Base-by-base conservation (phyloP, 305 asterid genomes). In the Fraxinus sp. region DNA sequence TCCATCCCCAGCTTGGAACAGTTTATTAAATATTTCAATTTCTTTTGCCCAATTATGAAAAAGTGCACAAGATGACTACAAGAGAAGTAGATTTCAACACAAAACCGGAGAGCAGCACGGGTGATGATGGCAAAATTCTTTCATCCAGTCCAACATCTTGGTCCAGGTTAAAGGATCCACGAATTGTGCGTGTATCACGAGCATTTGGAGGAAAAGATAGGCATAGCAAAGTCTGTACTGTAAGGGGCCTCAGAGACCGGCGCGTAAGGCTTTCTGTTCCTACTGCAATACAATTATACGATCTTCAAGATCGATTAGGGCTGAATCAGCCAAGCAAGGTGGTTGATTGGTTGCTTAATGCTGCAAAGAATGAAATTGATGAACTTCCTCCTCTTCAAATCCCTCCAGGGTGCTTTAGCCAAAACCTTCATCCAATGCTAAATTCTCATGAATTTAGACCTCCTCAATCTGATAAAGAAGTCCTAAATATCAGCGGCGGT, bases 161-260 rank as follows among this genome's bases (percentile, higher is more conserved):
- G 97, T 89, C 97, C 6, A 85, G 93, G 49, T 77, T 91, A 49
- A 95, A 91, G 35, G 96, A 95, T 80, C 97, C 98, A 4, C 82
- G 98, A 24, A 89, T 95, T 18, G 97, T 95, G 0, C 93, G 98
- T 1, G 98, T 92, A 0, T 95, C 98, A 0, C 83, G 92, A 71
- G 97, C 97, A 0, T 92, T 90, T 13, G 97, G 98, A n/a, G 98
- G 98, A 1, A 95, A 95, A 77, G 98, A 95, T 81, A 77, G 98
- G 57, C 98, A 95, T 72, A 95, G 98, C 91, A 95, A 95, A 68
- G 98, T 95, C 0, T 90, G 91, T 83, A 95, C 98, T 0, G 94
- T 92, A 71, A 85, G 94, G 71, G 98, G 98, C 4, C 86, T 93
- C 0, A 81, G 97, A 8, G 98, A 95, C 90, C 71, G 98, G 72